Base-by-base conservation (phyloP, 1,284 basidiomycete genomes). In the Irpex sp. region DNA sequence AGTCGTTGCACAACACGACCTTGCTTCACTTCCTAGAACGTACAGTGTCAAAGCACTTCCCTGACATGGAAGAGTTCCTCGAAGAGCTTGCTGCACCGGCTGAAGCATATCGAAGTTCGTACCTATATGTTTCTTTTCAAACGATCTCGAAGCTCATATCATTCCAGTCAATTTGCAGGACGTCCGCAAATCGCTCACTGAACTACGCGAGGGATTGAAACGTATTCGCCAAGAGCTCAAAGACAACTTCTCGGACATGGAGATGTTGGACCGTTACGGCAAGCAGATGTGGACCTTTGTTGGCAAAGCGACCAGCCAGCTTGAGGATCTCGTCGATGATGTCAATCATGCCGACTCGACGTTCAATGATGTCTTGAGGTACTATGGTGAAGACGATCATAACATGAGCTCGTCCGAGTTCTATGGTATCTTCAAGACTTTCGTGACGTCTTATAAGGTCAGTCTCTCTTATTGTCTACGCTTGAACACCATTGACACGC, bases 401-500 rank as follows among this genome's bases (percentile, higher is more conserved):
- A 88, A 80, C 66, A 87, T 90, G 83, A 78, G 84, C 31, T 93
- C 92, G 0, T 81, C 89, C 5, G 94, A 97, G 71, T 98, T 97
- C 78, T 98, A 94, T 77, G 93, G 89, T 15, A 89, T 96, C 70
- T 97, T 97, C 84, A 94, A 96, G 77, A 96, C 93, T 1, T 97
- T 97, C 70, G 85, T 95, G 26, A 95, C 91, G 0, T 95, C 94
- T 1, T 97, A 95, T 76, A 90, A 85, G 83, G 94, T 93, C 67
- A 65, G 81, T 71, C 31, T 31, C 3, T 55, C 33, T 7, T 46
- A 35, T 64, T 17, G 58, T 61, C 7, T n/a, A n/a, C n/a, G n/a
- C n/a, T n/a, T n/a, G n/a, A n/a, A n/a, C n/a, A n/a, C n/a, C n/a
- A n/a, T n/a, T n/a, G 58, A 55, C 57, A 17, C 13, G 31, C 36